Conservation (phyloP, 2,329 filamentous ascomycete genomes). For the Botryotinia convoluta region DNA sequence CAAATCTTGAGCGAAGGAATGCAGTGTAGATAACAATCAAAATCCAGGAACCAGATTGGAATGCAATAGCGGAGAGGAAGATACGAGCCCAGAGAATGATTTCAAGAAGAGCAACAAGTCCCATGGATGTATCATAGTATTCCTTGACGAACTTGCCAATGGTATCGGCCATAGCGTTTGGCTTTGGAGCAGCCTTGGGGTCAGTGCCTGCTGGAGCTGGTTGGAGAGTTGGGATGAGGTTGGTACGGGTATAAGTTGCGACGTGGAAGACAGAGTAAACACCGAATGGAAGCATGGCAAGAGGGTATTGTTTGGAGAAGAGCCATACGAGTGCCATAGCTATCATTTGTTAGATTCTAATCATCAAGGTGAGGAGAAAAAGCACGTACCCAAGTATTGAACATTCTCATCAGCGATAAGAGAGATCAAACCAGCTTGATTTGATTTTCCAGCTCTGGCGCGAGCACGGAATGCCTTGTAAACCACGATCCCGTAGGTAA, state of each 20-base stretch:
- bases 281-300: constrained; percentile 89
- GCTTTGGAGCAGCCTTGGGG: constrained; percentile 53
- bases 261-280: constrained; percentile 99
- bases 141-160: constrained; percentile 95
- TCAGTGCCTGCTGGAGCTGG: constrained; percentile 58
- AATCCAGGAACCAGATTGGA: constrained; percentile 89
- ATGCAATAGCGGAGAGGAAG: constrained; percentile 75
- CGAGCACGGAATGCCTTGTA: constrained; percentile 95
- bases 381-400: constrained; percentile 82
- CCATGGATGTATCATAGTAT: constrained; percentile 97
- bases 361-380: neutral
- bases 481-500: constrained; percentile 96
- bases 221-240: constrained; percentile 82
- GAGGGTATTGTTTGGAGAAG: constrained; percentile 80
- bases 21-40: constrained; percentile 80
- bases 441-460: constrained; percentile 67
- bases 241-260: constrained; percentile 90
- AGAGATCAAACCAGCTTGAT: constrained; percentile 56
- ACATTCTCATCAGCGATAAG: constrained; percentile 90
- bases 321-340: constrained; percentile 96
- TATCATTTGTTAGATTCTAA: constrained; percentile 41
- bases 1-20: constrained; percentile 87
- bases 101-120: constrained; percentile 83
- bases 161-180: constrained; percentile 65
- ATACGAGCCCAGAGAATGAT: constrained; percentile 84